Conservation (phyloP, 768 basidiomycete species). For the Boletus sp. region DNA sequence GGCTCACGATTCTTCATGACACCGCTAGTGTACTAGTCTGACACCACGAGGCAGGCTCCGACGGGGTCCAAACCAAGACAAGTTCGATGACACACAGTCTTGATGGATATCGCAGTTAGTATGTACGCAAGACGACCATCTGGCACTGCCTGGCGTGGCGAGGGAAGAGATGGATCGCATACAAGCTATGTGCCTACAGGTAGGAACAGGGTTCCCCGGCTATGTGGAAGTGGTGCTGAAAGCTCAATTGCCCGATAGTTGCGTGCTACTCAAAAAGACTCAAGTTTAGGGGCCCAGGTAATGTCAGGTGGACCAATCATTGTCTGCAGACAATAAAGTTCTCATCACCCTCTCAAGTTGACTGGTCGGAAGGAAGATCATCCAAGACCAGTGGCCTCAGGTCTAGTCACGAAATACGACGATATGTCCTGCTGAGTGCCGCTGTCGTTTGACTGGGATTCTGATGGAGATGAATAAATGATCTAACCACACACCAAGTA, state of each 20-base stretch:
- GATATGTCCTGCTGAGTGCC: background rate
- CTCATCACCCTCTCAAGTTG: background rate
- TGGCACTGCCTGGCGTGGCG: background rate
- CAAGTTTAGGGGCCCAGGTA: too few species aligned
- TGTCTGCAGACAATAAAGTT: background rate
- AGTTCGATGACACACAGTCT: background rate
- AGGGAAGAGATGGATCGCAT: background rate
- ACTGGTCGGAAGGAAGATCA: too few species aligned
- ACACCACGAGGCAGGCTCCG: background rate
- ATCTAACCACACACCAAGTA: conserved; percentile 18
- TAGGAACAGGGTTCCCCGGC: too few species aligned
- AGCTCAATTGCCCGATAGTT: background rate
- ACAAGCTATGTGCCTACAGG: conserved; percentile 43
- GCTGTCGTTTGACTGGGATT: background rate
- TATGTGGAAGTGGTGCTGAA: background rate
- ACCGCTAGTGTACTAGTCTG: background rate
- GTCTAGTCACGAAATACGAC: background rate
- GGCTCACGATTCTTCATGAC: background rate
- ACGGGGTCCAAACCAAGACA: background rate
- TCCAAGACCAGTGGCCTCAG: too few species aligned
- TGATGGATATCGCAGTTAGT: background rate
- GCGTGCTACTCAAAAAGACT: too few species aligned
- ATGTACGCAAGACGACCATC: background rate
- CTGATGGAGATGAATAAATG: conserved; percentile 8
- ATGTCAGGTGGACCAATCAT: too few species aligned